phyloP scores from a whole-genome alignment of 176 grass and related monocot species.

The Tillandsia fasciculata region DNA sequence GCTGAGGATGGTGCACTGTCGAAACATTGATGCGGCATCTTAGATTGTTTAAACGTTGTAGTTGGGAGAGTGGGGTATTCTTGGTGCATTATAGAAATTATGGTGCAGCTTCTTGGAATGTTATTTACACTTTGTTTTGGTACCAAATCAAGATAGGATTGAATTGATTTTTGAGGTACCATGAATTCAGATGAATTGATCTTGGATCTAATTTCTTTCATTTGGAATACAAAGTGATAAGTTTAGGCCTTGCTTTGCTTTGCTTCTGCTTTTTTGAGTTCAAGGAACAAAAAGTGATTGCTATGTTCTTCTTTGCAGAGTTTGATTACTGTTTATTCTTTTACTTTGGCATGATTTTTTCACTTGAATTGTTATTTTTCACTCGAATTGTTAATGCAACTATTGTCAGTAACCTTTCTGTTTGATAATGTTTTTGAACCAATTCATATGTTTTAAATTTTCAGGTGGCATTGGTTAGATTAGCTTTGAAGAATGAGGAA shows the following conservation, averaged over 20 bases:
- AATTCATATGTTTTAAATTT: slow-evolving; percentile 23
- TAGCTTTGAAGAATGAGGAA: slow-evolving; percentile 72
- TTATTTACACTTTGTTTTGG: background rate
- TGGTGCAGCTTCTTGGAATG: background rate
- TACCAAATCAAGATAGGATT: background rate
- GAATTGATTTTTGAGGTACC: no score
- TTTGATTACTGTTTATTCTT: slow-evolving; percentile 41
- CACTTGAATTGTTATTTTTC: no score
- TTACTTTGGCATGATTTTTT: no score
- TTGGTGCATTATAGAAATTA: background rate
- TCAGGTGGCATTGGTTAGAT: slow-evolving; percentile 74
- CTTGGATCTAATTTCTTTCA: no score
- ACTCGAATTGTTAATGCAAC: no score
- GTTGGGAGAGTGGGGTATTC: background rate
- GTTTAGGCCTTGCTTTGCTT: background rate
- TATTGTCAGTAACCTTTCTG: background rate
- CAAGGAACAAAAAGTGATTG: background rate
- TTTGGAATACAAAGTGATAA: no score
- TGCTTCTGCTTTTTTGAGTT: background rate
- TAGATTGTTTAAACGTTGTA: no score
- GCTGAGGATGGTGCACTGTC: no score
- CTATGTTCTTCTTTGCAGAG: slow-evolving; percentile 37
- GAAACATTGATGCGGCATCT: no score
- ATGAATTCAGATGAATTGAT: background rate
- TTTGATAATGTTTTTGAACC: slow-evolving; percentile 4